Percentiles rank a stretch among this genome's conserved stretches.
Evolutionary conservation across 345 rosid genomes (phyloP).

Genomic region (Camelina sativa): DNA sequence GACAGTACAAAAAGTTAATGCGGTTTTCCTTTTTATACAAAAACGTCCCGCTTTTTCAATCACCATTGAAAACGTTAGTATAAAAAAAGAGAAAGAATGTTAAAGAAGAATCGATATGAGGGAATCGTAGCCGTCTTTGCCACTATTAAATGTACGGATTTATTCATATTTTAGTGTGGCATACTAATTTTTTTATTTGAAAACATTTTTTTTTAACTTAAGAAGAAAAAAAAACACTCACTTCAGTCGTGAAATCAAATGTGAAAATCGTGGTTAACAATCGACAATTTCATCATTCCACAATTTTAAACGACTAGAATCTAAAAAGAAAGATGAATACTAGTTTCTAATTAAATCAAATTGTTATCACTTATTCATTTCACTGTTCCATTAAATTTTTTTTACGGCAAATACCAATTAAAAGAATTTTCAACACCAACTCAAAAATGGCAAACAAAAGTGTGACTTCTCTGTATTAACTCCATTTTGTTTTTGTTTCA

Average conservation of each 20-base stretch:
- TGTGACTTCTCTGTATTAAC: neutral
- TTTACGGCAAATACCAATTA: neutral
- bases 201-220: neutral
- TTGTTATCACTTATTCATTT: neutral
- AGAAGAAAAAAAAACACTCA: neutral
- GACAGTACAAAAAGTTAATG: too few species aligned
- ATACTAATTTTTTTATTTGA: neutral
- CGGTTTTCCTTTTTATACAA: too few species aligned
- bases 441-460: neutral
- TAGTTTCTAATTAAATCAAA: neutral
- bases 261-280: neutral
- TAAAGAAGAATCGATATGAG: constrained; percentile 33
- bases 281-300: neutral
- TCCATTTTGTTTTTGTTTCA: neutral
- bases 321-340: too few species aligned
- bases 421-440: neutral
- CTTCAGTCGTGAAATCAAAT: neutral
- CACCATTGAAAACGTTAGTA: neutral
- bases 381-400: neutral
- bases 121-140: constrained; percentile 44
- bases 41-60: too few species aligned
- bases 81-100: constrained; percentile 9
- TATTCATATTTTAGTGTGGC: constrained; percentile 1
- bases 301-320: neutral
- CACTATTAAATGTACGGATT: constrained; percentile 36